Evolutionary conservation across 257 asterid genomes (phyloP).

Genomic region (Cruciata laevipes): DNA sequence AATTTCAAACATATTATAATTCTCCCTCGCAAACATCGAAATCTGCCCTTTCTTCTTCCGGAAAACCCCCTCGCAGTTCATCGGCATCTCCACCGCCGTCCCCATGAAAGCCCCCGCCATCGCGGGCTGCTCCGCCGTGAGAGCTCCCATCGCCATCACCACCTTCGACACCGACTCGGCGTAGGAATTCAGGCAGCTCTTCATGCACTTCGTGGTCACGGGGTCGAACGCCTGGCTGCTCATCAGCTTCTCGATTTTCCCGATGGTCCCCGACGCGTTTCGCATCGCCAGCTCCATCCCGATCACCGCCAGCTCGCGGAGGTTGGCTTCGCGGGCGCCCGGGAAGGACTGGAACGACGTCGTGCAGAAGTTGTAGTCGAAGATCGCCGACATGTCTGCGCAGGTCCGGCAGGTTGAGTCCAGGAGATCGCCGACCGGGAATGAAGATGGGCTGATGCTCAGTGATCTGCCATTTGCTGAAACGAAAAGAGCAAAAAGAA

Average conservation of each 20-base stretch:
- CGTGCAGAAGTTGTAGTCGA: slow-evolving; percentile 24
- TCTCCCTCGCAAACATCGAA: neutral
- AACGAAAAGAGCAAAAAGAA: slow-evolving; percentile 10
- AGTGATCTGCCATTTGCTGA: slow-evolving; percentile 1
- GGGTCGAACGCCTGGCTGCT: neutral
- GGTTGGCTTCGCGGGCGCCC: slow-evolving; percentile 14
- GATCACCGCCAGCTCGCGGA: slow-evolving; percentile 8
- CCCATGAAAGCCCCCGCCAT: neutral
- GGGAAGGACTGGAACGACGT: slow-evolving; percentile 20
- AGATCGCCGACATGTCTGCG: slow-evolving; percentile 16
- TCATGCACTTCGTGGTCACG: neutral
- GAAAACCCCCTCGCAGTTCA: slow-evolving; percentile 4
- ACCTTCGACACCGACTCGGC: slow-evolving; percentile 5
- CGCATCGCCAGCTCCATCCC: slow-evolving; percentile 5
- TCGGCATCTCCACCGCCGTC: slow-evolving; percentile 1
- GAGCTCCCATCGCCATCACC: slow-evolving; percentile 9
- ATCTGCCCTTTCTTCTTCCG: slow-evolving; percentile 6
- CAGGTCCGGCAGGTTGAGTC: slow-evolving; percentile 30
- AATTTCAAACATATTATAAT: neutral
- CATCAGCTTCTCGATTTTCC: neutral
- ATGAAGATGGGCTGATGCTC: neutral
- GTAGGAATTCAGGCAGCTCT: slow-evolving; percentile 1
- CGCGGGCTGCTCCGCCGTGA: slow-evolving; percentile 3
- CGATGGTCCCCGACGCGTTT: neutral
- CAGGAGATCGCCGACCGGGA: slow-evolving; percentile 5